phyloP scores from a whole-genome alignment of 805 yeast species.

The Nakazawaea peltata region DNA sequence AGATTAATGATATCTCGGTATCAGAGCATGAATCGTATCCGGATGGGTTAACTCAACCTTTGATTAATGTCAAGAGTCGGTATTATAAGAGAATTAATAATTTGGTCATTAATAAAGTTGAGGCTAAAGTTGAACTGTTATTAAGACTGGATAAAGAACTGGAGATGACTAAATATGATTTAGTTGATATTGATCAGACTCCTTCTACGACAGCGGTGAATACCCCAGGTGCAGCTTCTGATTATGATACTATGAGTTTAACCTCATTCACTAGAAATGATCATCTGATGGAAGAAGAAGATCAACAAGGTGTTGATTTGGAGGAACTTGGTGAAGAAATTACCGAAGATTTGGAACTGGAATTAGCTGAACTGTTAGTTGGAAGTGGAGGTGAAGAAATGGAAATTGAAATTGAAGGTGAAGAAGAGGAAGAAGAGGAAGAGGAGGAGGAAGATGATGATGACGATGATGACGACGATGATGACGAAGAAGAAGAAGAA shows the following conservation, averaged over 20 bases:
- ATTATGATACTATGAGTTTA: constrained; percentile 13
- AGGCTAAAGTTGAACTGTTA: constrained; percentile 69
- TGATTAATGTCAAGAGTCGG: constrained; percentile 62
- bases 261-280: constrained; percentile 12
- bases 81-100: constrained; percentile 66
- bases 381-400: constrained; percentile 21
- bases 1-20: constrained; percentile 33
- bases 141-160: constrained; percentile 76
- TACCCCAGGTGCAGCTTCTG: constrained; percentile 15
- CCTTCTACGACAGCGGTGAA: constrained; percentile 24
- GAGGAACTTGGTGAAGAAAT: constrained; percentile 8
- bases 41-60: constrained; percentile 83
- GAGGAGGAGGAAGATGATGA: constrained; percentile 40
- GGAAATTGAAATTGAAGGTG: constrained; percentile 37
- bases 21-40: constrained; percentile 29
- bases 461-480: constrained; percentile 46
- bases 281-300: constrained; percentile 17
- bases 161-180: constrained; percentile 69
- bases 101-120: constrained; percentile 68
- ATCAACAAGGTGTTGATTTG: constrained; percentile 23
- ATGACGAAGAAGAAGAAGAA: constrained; percentile 47
- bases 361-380: constrained; percentile 7
- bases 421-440: constrained; percentile 35
- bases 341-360: constrained; percentile 9
- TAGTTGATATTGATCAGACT: constrained; percentile 47